A percentile compares a stretch with the other conserved stretches of the same genome.
phyloP scores from a whole-genome alignment of 257 asterid species.

The Jacaranda mimosifolia region DNA sequence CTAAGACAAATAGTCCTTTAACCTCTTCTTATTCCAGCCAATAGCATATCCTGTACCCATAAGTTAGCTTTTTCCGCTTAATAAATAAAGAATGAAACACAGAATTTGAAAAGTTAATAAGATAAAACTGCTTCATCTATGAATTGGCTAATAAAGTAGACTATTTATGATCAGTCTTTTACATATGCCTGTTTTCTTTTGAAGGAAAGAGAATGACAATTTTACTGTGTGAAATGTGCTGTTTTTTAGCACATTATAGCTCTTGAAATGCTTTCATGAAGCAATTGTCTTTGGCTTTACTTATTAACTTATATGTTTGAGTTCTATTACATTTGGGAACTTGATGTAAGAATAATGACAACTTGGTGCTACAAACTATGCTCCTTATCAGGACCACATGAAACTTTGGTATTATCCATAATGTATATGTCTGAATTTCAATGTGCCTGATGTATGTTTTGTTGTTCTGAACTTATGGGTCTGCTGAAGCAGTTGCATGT shows the following conservation, averaged over 20 bases:
- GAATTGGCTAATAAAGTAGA: neutral
- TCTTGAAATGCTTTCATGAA: constrained; percentile 2
- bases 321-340: constrained; percentile 10
- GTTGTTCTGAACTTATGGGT: constrained; percentile 26
- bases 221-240: neutral
- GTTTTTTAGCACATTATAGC: constrained; percentile 13
- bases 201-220: neutral
- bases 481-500: constrained; percentile 23
- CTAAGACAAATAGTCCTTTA: neutral
- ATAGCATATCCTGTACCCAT: neutral
- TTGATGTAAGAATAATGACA: neutral
- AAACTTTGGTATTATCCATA: constrained; percentile 3
- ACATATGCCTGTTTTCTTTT: neutral
- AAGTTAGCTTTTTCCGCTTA: neutral
- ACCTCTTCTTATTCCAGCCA: neutral
- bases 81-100: neutral
- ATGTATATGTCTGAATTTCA: neutral
- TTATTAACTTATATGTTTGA: neutral
- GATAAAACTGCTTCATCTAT: neutral
- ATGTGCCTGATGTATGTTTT: constrained; percentile 11
- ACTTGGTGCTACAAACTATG: neutral
- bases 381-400: constrained; percentile 15
- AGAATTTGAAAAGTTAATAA: neutral
- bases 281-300: neutral
- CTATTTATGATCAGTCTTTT: neutral